Conservation (phyloP, 179 eudicot species). For the Carnegiea gigantea region DNA sequence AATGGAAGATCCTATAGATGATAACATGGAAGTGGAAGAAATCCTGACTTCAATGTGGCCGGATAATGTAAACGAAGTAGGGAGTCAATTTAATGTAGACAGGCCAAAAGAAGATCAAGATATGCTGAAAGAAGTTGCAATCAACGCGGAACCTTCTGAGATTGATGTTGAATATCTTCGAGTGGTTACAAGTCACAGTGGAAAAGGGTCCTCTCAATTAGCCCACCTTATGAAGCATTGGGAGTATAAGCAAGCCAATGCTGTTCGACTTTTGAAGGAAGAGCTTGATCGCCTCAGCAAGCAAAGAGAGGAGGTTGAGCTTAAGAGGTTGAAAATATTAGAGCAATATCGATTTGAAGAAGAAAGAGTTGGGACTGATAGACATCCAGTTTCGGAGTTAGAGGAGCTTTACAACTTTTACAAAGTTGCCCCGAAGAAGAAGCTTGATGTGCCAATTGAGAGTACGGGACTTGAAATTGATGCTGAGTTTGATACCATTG, state of each 20-base stretch:
- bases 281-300: conserved; percentile 73
- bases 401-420: conserved; percentile 59
- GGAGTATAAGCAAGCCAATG: conserved; percentile 85
- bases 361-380: conserved; percentile 47
- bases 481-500: conserved; percentile 61
- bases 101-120: conserved; percentile 34
- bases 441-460: conserved; percentile 40
- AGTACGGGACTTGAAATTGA: conserved; percentile 52
- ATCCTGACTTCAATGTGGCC: conserved; percentile 39
- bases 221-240: conserved; percentile 66
- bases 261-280: conserved; percentile 69
- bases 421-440: conserved; percentile 55
- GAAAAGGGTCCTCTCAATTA: conserved; percentile 76
- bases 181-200: conserved; percentile 64
- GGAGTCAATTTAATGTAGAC: conserved; percentile 40
- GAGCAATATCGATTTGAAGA: conserved; percentile 82
- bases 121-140: conserved; percentile 46
- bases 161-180: conserved; percentile 63
- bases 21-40: conserved; percentile 37
- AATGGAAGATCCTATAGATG: conserved; percentile 31
- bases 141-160: conserved; percentile 44
- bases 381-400: conserved; percentile 53
- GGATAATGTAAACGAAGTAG: conserved; percentile 32
- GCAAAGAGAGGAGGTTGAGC: conserved; percentile 75
- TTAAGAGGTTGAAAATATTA: conserved; percentile 67